These are phyloP conservation scores for Ophiognomonia clavigignenti-juglandacearum DNA, from an alignment of 2,329 filamentous ascomycete species.

Conservation along the genomic window DNA sequence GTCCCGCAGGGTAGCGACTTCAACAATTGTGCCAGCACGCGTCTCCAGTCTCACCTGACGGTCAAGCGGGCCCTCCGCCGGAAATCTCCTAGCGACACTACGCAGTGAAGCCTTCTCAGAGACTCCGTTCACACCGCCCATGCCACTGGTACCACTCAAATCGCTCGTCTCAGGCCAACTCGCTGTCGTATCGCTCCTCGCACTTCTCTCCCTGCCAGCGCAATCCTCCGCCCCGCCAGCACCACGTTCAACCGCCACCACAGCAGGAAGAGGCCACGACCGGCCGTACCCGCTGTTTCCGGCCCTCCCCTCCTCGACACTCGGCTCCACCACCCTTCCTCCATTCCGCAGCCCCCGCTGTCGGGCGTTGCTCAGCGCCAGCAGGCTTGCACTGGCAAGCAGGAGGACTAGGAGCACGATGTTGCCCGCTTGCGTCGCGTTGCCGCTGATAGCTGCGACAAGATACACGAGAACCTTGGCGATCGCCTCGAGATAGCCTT, in stretches of 20 bases:
- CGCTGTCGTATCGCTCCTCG: not conserved
- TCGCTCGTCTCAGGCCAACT: slow-evolving; percentile 16
- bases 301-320: slow-evolving; percentile 14
- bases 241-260: not conserved
- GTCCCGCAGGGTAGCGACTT: too few species aligned
- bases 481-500: slow-evolving; percentile 46
- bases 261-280: not conserved
- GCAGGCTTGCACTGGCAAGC: slow-evolving; percentile 45
- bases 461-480: slow-evolving; percentile 56
- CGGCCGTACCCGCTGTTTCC: not conserved
- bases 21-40: too few species aligned
- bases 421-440: slow-evolving; percentile 48
- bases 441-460: slow-evolving; percentile 49
- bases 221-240: not conserved
- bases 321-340: slow-evolving; percentile 38
- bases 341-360: slow-evolving; percentile 45
- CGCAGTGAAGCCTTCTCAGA: slow-evolving; percentile 19
- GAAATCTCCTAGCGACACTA: not conserved
- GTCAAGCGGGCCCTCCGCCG: too few species aligned
- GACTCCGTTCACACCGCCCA: slow-evolving; percentile 17
- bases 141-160: slow-evolving; percentile 5
- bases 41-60: too few species aligned
- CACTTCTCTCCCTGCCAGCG: not conserved
- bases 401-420: slow-evolving; percentile 47
- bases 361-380: slow-evolving; percentile 50